Base-by-base conservation (phyloP, 768 basidiomycete genomes). In the Panaeolus cyanescens region DNA sequence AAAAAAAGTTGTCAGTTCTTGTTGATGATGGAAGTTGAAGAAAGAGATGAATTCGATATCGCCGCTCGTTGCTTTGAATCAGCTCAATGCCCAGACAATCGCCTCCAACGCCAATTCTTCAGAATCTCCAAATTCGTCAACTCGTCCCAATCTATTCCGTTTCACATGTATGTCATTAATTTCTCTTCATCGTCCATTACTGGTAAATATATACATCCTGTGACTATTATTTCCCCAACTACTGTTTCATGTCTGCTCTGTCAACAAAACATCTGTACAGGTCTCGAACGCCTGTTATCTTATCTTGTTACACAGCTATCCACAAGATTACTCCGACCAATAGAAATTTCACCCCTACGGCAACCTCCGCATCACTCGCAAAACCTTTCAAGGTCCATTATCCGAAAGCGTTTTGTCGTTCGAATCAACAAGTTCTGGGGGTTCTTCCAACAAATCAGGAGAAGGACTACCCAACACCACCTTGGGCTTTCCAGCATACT, bases 401-500 rank as follows among this genome's bases (percentile, higher is more conserved):
- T 50, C 25, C 12, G 45, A 50, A 28, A 50, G 25, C 15, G 45
- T 50, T 50, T 50, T 50, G 25, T 50, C 45, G 30, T 50, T 50
- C 15, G 45, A 6, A n/a, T 30, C 25, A 22, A 50, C 45, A 8
- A 10, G 13, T 50, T 50, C 45, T 15, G 25, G 30, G 15, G 45
- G 25, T 28, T 50, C 22, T 28, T 50, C 45, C 45, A 50, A 20
- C 8, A 50, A 8, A 15, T 50, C 45, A 50, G 25, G 25, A 22
- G 25, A 50, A 28, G 45, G 45, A 13, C 2, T 50, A 0, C 77
- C 74, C 55, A 75, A 62, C 20, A 84, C 80, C 62, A 84, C 71
- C 69, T 82, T 85, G 30, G 77, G 79, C 67, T 72, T 77, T 0
- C 82, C 84, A 45, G 69, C 74, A 31, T 81, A 75, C 61, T 72